Evolutionary conservation across 2,329 filamentous ascomycete genomes (phyloP).

Genomic region (Xylariaceae sp.): DNA sequence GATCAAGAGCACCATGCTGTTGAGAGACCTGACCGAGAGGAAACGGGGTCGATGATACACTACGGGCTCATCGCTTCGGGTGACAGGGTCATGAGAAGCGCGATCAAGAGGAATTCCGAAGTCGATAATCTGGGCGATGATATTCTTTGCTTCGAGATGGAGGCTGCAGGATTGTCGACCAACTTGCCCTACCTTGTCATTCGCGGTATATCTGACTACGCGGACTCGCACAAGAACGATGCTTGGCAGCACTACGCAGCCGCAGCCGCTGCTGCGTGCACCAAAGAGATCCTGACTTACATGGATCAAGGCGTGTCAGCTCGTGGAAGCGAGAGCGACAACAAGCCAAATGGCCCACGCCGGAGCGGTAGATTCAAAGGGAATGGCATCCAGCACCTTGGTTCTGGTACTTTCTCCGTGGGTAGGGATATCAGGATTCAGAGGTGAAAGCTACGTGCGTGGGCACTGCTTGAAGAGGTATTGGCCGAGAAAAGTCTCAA

Average conservation of each 20-base stretch:
- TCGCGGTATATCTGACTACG: slow-evolving; percentile 12
- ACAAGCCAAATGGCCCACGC: background rate
- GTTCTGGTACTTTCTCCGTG: background rate
- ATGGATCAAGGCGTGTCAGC: background rate
- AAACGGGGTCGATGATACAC: background rate
- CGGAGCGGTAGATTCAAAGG: background rate
- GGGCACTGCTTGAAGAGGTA: too few relatives aligned
- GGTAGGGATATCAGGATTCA: background rate
- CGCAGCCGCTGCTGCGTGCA: slow-evolving; percentile 7
- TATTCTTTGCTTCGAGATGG: slow-evolving; percentile 13
- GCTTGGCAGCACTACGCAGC: slow-evolving; percentile 7
- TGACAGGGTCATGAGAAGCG: slow-evolving; percentile 2
- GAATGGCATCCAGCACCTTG: background rate
- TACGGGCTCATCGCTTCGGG: slow-evolving; percentile 8
- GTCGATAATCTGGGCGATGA: background rate
- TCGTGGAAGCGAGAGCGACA: background rate
- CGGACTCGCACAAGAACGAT: slow-evolving; percentile 12
- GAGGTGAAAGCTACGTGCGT: background rate
- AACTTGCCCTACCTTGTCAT: slow-evolving; percentile 7
- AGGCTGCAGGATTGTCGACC: slow-evolving; percentile 7
- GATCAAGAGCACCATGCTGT: slow-evolving; percentile 1
- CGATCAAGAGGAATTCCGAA: background rate
- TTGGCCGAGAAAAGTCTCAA: too few relatives aligned
- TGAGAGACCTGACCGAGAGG: background rate
- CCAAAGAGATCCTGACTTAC: slow-evolving; percentile 7